Conservation (phyloP, 2,329 filamentous ascomycete genomes). For the Fonsecaea nubica region DNA sequence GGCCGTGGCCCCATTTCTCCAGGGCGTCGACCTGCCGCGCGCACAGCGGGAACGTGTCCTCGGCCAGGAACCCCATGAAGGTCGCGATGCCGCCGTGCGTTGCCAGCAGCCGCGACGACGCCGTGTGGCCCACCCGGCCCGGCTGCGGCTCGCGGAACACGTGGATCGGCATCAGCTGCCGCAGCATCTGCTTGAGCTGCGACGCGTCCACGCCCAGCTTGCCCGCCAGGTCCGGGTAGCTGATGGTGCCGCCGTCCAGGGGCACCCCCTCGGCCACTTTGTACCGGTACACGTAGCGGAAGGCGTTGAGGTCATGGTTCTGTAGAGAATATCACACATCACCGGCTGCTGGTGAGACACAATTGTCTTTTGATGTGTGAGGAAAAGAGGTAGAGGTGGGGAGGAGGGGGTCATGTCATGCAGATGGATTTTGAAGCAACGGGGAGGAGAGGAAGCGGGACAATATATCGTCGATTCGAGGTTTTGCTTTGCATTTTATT, state of each 20-base stretch:
- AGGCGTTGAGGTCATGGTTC: constrained; percentile 35
- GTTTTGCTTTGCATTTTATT: background rate
- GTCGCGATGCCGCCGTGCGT: constrained; percentile 26
- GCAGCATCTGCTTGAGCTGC: constrained; percentile 34
- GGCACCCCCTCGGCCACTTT: constrained; percentile 31
- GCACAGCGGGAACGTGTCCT: constrained; percentile 31
- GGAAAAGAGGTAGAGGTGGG: too few relatives aligned
- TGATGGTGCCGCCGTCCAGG: constrained; percentile 25
- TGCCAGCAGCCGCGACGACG: constrained; percentile 30
- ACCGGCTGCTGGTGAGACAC: background rate
- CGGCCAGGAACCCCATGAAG: constrained; percentile 27
- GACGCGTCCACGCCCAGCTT: constrained; percentile 23
- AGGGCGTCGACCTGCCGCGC: constrained; percentile 40
- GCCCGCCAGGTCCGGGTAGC: constrained; percentile 30
- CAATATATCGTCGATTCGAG: background rate
- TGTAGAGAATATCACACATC: background rate
- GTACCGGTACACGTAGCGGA: constrained; percentile 33
- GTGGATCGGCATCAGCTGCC: constrained; percentile 34
- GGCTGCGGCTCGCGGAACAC: constrained; percentile 33
- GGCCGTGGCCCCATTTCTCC: constrained; percentile 39
- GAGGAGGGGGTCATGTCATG: background rate
- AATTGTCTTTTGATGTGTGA: too few relatives aligned
- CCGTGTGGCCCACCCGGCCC: constrained; percentile 33
- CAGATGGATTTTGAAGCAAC: too few relatives aligned
- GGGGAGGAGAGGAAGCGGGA: background rate